These are phyloP conservation scores for Eremochloa ophiuroides DNA, from an alignment of 176 grass and related monocot genomes.

Conservation along the genomic window DNA sequence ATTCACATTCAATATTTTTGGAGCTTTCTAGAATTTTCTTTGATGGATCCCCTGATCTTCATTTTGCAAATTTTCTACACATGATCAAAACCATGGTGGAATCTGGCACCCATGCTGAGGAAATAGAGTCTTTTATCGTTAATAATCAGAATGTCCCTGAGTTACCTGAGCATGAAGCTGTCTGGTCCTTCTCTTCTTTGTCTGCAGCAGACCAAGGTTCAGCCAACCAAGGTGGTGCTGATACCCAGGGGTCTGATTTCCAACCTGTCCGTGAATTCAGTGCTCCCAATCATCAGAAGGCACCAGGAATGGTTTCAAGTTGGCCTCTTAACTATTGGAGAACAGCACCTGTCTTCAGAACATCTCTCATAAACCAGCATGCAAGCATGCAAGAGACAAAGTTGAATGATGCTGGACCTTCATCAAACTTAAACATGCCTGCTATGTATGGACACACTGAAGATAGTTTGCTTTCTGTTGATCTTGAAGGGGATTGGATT, in stretches of 20 bases:
- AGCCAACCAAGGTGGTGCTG: constrained; percentile 16
- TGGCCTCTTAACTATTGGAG: constrained; percentile 70
- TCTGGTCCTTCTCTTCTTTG: constrained; percentile 66
- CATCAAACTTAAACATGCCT: constrained; percentile 9
- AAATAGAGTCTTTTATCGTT: constrained; percentile 71
- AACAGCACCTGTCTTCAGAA: constrained; percentile 55
- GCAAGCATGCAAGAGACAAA: constrained; percentile 6
- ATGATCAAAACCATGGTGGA: constrained; percentile 79
- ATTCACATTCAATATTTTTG: constrained; percentile 78
- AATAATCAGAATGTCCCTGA: constrained; percentile 78
- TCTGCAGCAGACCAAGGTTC: constrained; percentile 16
- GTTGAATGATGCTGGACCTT: constrained; percentile 19
- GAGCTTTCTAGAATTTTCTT: constrained; percentile 91
- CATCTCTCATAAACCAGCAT: constrained; percentile 22
- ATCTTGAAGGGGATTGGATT: constrained; percentile 68
- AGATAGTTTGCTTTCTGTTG: constrained; percentile 45
- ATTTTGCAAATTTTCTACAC: constrained; percentile 87
- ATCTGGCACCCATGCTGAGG: constrained; percentile 56
- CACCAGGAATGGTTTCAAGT: constrained; percentile 39
- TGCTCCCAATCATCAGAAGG: constrained; percentile 28
- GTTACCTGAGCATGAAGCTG: constrained; percentile 59
- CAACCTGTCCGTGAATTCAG: constrained; percentile 24
- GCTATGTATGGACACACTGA: constrained; percentile 6
- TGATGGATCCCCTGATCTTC: constrained; percentile 77
- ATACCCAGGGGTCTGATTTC: constrained; percentile 20